phyloP scores from a whole-genome alignment of 2,329 filamentous ascomycete genomes.

The Rutstroemia sp. region DNA sequence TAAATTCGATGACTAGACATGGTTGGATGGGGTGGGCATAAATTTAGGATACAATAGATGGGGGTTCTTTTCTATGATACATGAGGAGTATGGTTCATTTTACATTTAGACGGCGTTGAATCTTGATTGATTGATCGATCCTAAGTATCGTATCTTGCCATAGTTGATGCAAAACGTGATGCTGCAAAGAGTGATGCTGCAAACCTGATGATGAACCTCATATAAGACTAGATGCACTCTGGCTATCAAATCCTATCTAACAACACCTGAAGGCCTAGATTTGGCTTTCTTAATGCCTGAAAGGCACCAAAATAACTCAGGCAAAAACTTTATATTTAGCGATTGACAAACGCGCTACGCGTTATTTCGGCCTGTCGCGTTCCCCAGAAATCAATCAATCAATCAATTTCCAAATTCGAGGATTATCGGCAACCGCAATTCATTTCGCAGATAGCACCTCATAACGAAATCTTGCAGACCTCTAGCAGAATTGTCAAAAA shows the following conservation, averaged over 20 bases:
- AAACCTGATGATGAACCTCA: too few relatives aligned
- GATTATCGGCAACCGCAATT: background rate
- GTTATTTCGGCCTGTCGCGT: conserved; percentile 2
- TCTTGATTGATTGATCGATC: background rate
- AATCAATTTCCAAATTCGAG: background rate
- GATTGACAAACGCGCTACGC: background rate
- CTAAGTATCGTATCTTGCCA: background rate
- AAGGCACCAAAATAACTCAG: too few relatives aligned
- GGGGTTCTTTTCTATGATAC: background rate
- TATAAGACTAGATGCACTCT: too few relatives aligned
- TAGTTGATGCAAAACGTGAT: too few relatives aligned
- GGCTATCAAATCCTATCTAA: too few relatives aligned
- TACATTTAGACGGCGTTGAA: background rate
- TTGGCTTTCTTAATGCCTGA: too few relatives aligned
- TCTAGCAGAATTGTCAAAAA: too few relatives aligned
- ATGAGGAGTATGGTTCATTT: background rate
- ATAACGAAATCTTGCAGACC: background rate
- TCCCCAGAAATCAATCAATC: background rate
- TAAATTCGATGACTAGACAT: conserved; percentile 31
- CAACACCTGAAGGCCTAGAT: too few relatives aligned
- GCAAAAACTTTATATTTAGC: background rate
- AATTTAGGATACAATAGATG: background rate
- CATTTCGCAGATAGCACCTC: background rate
- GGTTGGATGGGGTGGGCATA: background rate
- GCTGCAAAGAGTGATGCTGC: too few relatives aligned